Conservation (phyloP, 140 eudicot species). For the Oenanthe javanica region DNA sequence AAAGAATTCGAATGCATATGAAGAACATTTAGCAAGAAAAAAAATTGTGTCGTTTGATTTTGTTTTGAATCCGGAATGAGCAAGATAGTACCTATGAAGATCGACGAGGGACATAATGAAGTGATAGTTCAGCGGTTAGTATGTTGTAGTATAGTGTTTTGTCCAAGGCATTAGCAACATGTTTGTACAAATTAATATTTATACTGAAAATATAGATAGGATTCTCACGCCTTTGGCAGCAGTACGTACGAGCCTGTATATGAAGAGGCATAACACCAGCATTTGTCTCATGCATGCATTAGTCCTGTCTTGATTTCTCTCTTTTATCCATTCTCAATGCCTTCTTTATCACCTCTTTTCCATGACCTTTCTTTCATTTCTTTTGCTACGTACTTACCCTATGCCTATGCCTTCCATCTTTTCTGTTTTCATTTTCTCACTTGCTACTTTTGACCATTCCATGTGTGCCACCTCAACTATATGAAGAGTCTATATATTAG, state of each 20-base stretch:
- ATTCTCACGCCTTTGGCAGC: slow-evolving; percentile 5
- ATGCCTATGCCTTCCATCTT: background rate
- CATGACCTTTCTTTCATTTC: slow-evolving; percentile 8
- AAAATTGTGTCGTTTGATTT: background rate
- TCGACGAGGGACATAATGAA: background rate
- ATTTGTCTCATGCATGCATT: background rate
- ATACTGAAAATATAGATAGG: background rate
- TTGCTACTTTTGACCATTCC: background rate
- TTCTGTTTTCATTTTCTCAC: background rate
- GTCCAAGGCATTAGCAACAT: background rate
- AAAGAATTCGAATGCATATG: background rate
- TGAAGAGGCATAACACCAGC: background rate
- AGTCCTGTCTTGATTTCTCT: background rate
- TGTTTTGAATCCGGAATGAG: background rate
- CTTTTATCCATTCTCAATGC: background rate
- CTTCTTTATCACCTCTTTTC: slow-evolving; percentile 3
- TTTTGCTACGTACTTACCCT: background rate
- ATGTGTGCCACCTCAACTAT: too few relatives aligned
- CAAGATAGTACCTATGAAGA: background rate
- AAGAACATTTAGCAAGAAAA: too few relatives aligned
- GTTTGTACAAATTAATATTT: background rate
- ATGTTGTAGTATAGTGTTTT: background rate
- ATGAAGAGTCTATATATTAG: too few relatives aligned
- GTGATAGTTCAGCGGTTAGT: background rate
- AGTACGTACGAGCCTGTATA: background rate